These are phyloP conservation scores for Acanthamoeba healyi DNA, from an alignment of 208 protist species.

Conservation along the genomic window DNA sequence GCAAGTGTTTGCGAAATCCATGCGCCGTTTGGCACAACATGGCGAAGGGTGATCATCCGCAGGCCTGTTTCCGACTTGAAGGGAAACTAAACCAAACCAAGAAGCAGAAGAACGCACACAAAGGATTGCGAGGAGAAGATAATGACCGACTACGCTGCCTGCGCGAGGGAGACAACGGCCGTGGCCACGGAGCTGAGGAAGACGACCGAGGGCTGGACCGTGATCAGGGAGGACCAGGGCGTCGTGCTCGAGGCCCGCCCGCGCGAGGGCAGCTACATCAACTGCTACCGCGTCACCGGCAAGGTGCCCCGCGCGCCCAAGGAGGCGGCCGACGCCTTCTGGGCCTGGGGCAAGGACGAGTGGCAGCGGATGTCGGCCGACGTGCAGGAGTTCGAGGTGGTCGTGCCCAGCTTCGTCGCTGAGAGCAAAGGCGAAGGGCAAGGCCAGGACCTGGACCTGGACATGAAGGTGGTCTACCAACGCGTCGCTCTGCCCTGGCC, in stretches of 20 bases:
- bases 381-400: neutral
- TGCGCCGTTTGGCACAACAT: no score
- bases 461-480: conserved; percentile 67
- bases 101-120: neutral
- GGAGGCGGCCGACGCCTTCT: conserved; percentile 14
- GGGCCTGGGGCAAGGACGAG: conserved; percentile 23
- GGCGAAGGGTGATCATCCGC: no score
- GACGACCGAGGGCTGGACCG: neutral
- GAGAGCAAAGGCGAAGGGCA: no score
- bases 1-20: no score
- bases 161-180: neutral
- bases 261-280: conserved; percentile 43
- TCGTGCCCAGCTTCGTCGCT: neutral
- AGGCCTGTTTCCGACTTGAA: no score
- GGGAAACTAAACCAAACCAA: no score
- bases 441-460: neutral
- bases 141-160: conserved; percentile 5
- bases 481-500: conserved; percentile 13
- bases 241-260: conserved; percentile 8
- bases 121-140: neutral
- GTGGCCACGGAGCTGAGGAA: neutral
- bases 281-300: conserved; percentile 58
- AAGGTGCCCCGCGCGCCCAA: neutral
- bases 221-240: neutral
- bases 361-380: neutral